phyloP scores from a whole-genome alignment of 2,329 filamentous ascomycete genomes.

The Trichoderma aggressivum region DNA sequence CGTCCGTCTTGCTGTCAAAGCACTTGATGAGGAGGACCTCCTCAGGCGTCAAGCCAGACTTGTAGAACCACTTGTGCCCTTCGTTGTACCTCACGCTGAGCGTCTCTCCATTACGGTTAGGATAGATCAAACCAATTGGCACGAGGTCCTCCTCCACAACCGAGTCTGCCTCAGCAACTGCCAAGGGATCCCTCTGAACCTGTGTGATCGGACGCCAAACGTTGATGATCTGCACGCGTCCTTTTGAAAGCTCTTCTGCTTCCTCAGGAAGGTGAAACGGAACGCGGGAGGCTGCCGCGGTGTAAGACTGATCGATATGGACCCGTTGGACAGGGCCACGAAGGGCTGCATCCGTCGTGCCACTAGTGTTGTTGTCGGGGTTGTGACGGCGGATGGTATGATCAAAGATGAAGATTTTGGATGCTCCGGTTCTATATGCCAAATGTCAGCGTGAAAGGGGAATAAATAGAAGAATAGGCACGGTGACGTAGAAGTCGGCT shows the following conservation, averaged over 20 bases:
- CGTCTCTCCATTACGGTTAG: conserved; percentile 49
- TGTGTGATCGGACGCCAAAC: conserved; percentile 51
- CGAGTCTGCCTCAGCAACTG: conserved; percentile 48
- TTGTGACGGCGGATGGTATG: conserved; percentile 50
- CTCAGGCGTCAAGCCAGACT: conserved; percentile 47
- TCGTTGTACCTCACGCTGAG: conserved; percentile 42
- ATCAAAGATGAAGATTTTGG: conserved; percentile 58
- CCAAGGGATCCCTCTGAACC: conserved; percentile 52
- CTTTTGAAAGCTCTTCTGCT: conserved; percentile 41
- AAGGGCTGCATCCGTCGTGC: conserved; percentile 41
- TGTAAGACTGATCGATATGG: conserved; percentile 57
- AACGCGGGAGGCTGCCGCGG: conserved; percentile 43
- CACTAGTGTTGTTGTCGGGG: background rate
- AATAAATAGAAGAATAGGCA: background rate
- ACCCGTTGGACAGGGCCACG: conserved; percentile 40
- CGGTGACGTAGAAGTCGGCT: conserved; percentile 18
- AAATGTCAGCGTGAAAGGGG: background rate
- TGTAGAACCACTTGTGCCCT: conserved; percentile 51
- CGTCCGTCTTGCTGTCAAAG: conserved; percentile 57
- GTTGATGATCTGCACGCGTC: conserved; percentile 52
- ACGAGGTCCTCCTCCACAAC: conserved; percentile 51
- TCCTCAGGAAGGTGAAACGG: conserved; percentile 40
- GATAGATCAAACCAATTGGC: conserved; percentile 48
- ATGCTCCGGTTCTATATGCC: conserved; percentile 49
- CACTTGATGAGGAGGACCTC: conserved; percentile 60